Conservation (phyloP, 257 asterid species). For the Haberlea rhodopensis region DNA sequence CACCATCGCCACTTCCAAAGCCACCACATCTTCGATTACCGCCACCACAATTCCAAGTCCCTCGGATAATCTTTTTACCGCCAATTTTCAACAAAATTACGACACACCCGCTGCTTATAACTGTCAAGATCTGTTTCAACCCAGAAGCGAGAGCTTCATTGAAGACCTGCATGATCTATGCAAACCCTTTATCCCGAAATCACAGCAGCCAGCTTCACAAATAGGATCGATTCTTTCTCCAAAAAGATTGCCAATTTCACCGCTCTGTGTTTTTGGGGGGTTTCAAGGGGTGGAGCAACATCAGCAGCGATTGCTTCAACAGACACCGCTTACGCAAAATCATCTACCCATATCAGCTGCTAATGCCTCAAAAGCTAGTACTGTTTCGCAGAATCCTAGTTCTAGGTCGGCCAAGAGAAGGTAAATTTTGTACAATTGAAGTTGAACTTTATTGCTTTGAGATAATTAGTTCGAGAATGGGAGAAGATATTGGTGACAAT, state of each 20-base stretch:
- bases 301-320: constrained; percentile 25
- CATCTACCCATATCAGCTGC: constrained; percentile 37
- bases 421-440: constrained; percentile 27
- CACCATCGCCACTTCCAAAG: constrained; percentile 29
- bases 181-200: constrained; percentile 51
- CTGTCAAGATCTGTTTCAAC: constrained; percentile 50
- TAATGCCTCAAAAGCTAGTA: constrained; percentile 29
- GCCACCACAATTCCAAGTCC: not conserved
- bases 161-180: constrained; percentile 60
- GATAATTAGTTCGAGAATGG: not conserved
- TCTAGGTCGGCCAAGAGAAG: constrained; percentile 71
- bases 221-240: constrained; percentile 28
- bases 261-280: constrained; percentile 62
- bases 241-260: constrained; percentile 41
- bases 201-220: constrained; percentile 27
- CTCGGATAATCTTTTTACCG: constrained; percentile 1
- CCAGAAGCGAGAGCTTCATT: constrained; percentile 28
- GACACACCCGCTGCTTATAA: constrained; percentile 18
- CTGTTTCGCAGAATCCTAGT: constrained; percentile 31
- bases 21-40: not conserved
- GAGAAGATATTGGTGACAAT: not conserved
- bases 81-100: constrained; percentile 36
- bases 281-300: constrained; percentile 50
- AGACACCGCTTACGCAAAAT: constrained; percentile 29
- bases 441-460: not conserved